These are phyloP conservation scores for Microbotryum lychnidis-dioicae DNA, from an alignment of 1,284 basidiomycete genomes.

Conservation along the genomic window DNA sequence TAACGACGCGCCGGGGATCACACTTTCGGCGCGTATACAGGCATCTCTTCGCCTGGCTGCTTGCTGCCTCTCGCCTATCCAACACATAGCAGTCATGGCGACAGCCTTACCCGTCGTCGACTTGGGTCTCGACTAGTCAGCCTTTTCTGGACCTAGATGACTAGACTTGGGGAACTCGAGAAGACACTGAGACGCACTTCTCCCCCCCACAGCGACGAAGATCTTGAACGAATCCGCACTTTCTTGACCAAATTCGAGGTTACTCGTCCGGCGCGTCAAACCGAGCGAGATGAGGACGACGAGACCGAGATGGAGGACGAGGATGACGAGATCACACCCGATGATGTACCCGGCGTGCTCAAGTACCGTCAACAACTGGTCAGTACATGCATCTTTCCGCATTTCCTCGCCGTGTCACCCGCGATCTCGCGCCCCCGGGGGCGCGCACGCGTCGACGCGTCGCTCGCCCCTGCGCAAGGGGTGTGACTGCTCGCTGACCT, in stretches of 20 bases:
- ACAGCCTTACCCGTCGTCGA: slow-evolving; percentile 48
- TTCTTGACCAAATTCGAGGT: slow-evolving; percentile 58
- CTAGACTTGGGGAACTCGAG: neutral
- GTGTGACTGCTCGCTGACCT: too few relatives aligned
- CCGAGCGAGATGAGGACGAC: slow-evolving; percentile 59
- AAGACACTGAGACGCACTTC: neutral
- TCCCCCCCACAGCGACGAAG: slow-evolving; percentile 45
- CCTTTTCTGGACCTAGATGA: neutral
- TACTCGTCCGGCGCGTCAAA: slow-evolving; percentile 43
- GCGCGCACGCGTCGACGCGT: too few relatives aligned
- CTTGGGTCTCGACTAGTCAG: slow-evolving; percentile 48
- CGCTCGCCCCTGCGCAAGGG: too few relatives aligned
- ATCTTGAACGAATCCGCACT: slow-evolving; percentile 53
- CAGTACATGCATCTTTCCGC: slow-evolving; percentile 36
- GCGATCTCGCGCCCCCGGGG: too few relatives aligned
- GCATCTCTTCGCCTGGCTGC: neutral
- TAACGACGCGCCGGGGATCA: too few relatives aligned
- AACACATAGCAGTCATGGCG: slow-evolving; percentile 7
- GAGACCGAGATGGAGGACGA: slow-evolving; percentile 55
- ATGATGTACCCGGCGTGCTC: slow-evolving; percentile 33
- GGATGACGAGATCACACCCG: slow-evolving; percentile 18
- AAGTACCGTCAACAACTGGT: slow-evolving; percentile 91
- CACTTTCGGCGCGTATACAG: too few relatives aligned
- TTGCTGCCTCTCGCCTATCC: neutral
- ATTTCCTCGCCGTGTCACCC: too few relatives aligned